Percentiles rank a stretch among this genome's conserved stretches.
phyloP scores from a whole-genome alignment of 2,329 filamentous ascomycete genomes.

The Cercospora brassicicola region DNA sequence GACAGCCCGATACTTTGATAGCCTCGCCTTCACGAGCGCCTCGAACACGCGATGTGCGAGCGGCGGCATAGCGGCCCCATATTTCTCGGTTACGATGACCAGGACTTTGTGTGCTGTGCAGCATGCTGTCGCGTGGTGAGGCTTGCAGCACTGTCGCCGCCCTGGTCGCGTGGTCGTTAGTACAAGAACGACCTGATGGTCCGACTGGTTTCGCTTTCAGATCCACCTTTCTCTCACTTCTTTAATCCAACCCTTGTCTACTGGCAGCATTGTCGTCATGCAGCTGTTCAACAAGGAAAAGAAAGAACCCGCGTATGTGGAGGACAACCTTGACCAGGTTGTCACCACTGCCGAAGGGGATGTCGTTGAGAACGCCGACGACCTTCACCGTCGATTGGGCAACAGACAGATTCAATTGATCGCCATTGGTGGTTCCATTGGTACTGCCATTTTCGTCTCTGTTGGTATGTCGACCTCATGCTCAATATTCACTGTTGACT shows the following conservation, averaged over 20 bases:
- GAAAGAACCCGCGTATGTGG: constrained; percentile 7
- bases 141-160: neutral
- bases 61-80: constrained; percentile 3
- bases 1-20: neutral
- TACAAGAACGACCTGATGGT: constrained; percentile 8
- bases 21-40: constrained; percentile 5
- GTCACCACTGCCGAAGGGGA: constrained; percentile 30
- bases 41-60: constrained; percentile 7
- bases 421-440: constrained; percentile 23
- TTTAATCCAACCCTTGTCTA: neutral
- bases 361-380: constrained; percentile 38
- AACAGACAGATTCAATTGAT: constrained; percentile 46
- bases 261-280: neutral
- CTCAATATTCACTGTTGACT: neutral
- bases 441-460: constrained; percentile 39
- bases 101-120: neutral
- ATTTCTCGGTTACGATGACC: constrained; percentile 1
- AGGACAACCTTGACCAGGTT: constrained; percentile 19
- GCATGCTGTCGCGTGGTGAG: constrained; percentile 10
- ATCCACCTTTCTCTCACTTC: neutral
- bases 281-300: constrained; percentile 6
- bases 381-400: constrained; percentile 52
- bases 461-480: constrained; percentile 47
- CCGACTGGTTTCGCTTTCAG: neutral
- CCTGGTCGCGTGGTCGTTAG: constrained; percentile 3